Conservation (phyloP, 345 rosid genomes). For the Schrenkiella parvula region DNA sequence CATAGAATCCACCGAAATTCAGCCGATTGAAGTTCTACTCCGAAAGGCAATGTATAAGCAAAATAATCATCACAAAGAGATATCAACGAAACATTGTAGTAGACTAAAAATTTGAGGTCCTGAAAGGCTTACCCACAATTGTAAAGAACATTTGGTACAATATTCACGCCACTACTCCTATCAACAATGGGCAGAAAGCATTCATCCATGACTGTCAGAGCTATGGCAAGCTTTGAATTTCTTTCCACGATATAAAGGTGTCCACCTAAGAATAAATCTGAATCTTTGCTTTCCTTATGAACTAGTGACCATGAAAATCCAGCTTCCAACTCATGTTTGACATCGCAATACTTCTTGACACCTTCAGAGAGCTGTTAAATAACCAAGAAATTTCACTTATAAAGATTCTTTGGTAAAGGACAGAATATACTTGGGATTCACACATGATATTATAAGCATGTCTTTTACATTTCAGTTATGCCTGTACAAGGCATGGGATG, state of each 20-base stretch:
- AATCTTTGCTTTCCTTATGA: constrained; percentile 50
- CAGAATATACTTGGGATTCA: background rate
- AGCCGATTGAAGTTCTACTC: constrained; percentile 78
- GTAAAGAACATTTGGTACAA: constrained; percentile 69
- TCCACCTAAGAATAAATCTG: constrained; percentile 44
- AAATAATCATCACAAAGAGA: background rate
- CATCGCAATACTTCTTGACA: constrained; percentile 64
- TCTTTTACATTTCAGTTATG: background rate
- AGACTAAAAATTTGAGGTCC: background rate
- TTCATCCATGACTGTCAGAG: constrained; percentile 77
- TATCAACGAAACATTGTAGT: background rate
- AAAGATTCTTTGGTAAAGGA: background rate
- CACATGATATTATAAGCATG: background rate
- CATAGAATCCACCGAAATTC: constrained; percentile 71
- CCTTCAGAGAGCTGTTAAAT: constrained; percentile 55
- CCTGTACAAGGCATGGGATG: background rate
- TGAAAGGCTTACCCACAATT: constrained; percentile 61
- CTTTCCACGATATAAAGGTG: constrained; percentile 58
- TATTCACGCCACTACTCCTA: constrained; percentile 74
- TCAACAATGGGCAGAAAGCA: constrained; percentile 86
- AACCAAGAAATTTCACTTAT: background rate
- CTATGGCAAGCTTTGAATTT: constrained; percentile 80
- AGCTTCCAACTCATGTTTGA: constrained; percentile 70
- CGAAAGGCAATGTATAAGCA: background rate
- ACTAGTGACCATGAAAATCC: constrained; percentile 85